These are phyloP conservation scores for Calycina herbarum DNA, from an alignment of 2,329 filamentous ascomycete genomes.

Conservation along the genomic window DNA sequence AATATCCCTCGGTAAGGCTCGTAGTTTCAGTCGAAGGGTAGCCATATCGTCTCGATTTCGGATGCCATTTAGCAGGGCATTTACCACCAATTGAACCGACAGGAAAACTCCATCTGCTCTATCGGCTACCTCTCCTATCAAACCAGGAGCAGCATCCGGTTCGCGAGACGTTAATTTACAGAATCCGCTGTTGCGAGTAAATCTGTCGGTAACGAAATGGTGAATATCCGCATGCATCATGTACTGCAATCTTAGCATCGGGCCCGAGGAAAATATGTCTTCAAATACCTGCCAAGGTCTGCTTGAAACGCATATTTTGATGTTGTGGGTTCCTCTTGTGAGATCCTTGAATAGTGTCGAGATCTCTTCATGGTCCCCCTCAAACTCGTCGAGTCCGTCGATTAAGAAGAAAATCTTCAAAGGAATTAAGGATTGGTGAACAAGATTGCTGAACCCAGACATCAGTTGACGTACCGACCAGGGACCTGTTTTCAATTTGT, in stretches of 20 bases:
- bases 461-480: neutral
- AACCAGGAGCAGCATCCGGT: neutral
- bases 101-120: constrained; percentile 16
- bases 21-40: neutral
- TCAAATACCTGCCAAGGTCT: constrained; percentile 16
- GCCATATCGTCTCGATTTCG: constrained; percentile 1
- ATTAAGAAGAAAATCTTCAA: constrained; percentile 14
- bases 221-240: constrained; percentile 12
- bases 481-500: too few relatives aligned
- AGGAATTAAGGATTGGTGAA: neutral
- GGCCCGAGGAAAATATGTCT: neutral
- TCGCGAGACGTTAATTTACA: neutral
- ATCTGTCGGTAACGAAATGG: constrained; percentile 9
- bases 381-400: constrained; percentile 16
- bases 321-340: neutral
- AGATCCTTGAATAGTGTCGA: constrained; percentile 2
- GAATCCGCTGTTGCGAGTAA: neutral
- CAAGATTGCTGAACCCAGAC: neutral
- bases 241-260: constrained; percentile 12
- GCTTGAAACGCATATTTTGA: constrained; percentile 18
- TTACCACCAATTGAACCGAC: constrained; percentile 16
- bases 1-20: constrained; percentile 7
- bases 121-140: constrained; percentile 3
- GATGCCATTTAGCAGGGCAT: constrained; percentile 10
- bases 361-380: constrained; percentile 9